Conservation (phyloP, 2,329 filamentous ascomycete species). For the Elsinoe australis region DNA sequence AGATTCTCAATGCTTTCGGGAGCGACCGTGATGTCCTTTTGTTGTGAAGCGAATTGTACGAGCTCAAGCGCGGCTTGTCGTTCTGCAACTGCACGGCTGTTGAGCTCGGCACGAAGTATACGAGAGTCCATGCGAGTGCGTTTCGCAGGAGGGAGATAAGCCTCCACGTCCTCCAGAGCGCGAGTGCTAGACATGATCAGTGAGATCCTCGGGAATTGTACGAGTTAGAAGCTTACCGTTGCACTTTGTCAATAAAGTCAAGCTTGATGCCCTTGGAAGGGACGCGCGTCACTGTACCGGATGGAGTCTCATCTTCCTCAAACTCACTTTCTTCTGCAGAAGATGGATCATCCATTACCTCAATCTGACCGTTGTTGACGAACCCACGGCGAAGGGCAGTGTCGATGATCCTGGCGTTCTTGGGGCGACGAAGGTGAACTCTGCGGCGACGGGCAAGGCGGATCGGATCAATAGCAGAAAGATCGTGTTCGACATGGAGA, state of each 20-base stretch:
- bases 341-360: constrained; percentile 36
- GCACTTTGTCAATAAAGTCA: constrained; percentile 57
- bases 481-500: constrained; percentile 70
- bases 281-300: constrained; percentile 37
- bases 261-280: constrained; percentile 42
- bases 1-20: constrained; percentile 43
- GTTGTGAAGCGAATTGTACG: constrained; percentile 47
- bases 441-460: constrained; percentile 24
- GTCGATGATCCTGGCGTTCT: constrained; percentile 42
- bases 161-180: neutral
- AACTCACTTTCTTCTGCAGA: constrained; percentile 41
- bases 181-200: constrained; percentile 12
- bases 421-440: constrained; percentile 44
- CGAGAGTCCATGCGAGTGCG: constrained; percentile 5
- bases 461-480: constrained; percentile 48
- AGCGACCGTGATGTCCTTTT: constrained; percentile 43
- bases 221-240: constrained; percentile 34
- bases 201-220: constrained; percentile 22
- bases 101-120: constrained; percentile 33
- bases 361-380: constrained; percentile 43
- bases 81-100: constrained; percentile 48
- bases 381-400: constrained; percentile 53
- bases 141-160: constrained; percentile 14
- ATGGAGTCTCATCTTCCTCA: constrained; percentile 35
- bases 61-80: constrained; percentile 61